These are phyloP conservation scores for Leucogyrophana mollusca DNA, from an alignment of 768 basidiomycete genomes.

Conservation along the genomic window DNA sequence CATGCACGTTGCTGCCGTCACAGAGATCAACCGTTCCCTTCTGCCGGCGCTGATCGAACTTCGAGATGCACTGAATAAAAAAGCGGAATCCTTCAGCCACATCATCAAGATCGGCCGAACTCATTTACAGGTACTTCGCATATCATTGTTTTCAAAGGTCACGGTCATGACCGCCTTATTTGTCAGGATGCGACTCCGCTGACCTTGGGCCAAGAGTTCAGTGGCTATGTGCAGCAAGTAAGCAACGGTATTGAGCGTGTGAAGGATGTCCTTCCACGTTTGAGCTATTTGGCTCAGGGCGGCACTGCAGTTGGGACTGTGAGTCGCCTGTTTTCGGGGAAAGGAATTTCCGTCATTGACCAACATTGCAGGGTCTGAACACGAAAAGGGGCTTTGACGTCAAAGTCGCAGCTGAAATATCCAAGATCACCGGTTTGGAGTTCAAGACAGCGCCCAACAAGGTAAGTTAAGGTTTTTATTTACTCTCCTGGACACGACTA, in stretches of 20 bases:
- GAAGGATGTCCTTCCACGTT: slow-evolving; percentile 75
- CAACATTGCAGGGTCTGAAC: slow-evolving; percentile 76
- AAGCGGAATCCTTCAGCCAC: slow-evolving; percentile 78
- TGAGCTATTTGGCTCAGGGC: slow-evolving; percentile 92
- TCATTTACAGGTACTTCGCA: slow-evolving; percentile 87
- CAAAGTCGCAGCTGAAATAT: slow-evolving; percentile 88
- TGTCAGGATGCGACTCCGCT: slow-evolving; percentile 94
- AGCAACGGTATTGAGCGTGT: slow-evolving; percentile 87
- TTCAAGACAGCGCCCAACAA: slow-evolving; percentile 99
- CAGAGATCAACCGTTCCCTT: slow-evolving; percentile 75
- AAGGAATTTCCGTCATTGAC: slow-evolving; percentile 7
- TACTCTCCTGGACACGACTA: not conserved
- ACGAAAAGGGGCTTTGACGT: slow-evolving; percentile 96
- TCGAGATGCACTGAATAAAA: slow-evolving; percentile 79
- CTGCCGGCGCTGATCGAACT: slow-evolving; percentile 86
- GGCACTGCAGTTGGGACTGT: slow-evolving; percentile 99
- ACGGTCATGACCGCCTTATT: slow-evolving; percentile 3
- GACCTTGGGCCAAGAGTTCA: slow-evolving; percentile 98
- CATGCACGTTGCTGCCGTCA: slow-evolving; percentile 97
- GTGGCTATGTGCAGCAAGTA: slow-evolving; percentile 95
- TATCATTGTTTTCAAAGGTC: not conserved
- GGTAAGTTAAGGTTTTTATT: slow-evolving; percentile 36
- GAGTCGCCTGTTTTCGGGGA: slow-evolving; percentile 23
- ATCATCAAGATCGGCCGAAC: slow-evolving; percentile 99
- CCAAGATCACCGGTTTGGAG: slow-evolving; percentile 83